Percentiles rank a stretch among this genome's conserved stretches.
Conservation (phyloP, 148 eudicot genomes). For the Nepenthes gracilis region DNA sequence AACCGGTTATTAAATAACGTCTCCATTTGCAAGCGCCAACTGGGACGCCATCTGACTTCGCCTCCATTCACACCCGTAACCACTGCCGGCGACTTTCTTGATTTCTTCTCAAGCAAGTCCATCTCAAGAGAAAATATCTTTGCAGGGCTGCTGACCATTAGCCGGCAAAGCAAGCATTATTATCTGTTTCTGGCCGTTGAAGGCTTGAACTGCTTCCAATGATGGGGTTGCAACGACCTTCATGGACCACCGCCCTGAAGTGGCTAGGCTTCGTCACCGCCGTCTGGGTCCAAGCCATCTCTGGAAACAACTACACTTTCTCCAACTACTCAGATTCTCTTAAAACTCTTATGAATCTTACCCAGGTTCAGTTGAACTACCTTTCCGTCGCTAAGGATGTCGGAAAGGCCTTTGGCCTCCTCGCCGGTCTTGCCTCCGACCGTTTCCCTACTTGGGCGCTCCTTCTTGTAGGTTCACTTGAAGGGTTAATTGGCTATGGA, state of each 20-base stretch:
- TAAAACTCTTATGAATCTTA: constrained; percentile 42
- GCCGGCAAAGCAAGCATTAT: neutral
- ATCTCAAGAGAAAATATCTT: too few relatives aligned
- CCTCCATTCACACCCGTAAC: neutral
- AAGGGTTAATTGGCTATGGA: constrained; percentile 54
- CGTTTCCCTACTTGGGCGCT: constrained; percentile 28
- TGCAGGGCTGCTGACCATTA: too few relatives aligned
- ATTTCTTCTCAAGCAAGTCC: too few relatives aligned
- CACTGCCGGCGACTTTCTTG: neutral
- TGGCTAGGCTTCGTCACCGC: constrained; percentile 75
- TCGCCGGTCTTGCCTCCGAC: constrained; percentile 61
- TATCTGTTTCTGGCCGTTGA: too few relatives aligned
- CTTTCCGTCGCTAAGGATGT: constrained; percentile 67
- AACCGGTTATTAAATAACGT: too few relatives aligned
- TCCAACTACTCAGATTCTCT: constrained; percentile 60
- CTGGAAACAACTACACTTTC: constrained; percentile 69
- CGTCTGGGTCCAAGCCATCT: constrained; percentile 63
- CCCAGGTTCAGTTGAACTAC: constrained; percentile 43
- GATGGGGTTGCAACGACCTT: constrained; percentile 7
- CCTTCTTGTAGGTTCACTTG: constrained; percentile 51
- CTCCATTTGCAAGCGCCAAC: too few relatives aligned
- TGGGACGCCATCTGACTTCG: neutral
- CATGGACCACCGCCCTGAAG: constrained; percentile 16
- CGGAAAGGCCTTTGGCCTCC: constrained; percentile 56
- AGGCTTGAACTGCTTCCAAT: too few relatives aligned